Base-by-base conservation (phyloP, 345 rosid genomes). In the Capsella bursapastoris region DNA sequence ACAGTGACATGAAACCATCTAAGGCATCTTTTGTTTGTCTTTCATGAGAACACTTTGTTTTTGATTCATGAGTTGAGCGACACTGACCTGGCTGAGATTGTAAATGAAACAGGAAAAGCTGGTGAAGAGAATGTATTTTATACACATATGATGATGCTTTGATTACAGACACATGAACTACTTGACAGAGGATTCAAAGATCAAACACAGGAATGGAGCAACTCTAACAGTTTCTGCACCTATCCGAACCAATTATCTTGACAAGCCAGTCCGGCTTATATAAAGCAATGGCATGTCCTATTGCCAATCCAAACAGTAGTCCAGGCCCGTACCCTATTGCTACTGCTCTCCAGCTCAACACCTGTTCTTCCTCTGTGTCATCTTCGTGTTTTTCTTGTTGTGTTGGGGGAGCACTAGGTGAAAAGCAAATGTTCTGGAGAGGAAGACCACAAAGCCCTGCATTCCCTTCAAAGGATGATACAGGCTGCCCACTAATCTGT, bases 371-470 rank as follows among this genome's bases (percentile, higher is more conserved):
- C 2, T 64, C 68, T 15, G 16, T 28, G 3, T n/a, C 50, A 47
- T 61, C 65, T 18, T 60, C 35, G 4, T 43, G 50, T 1, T 27
- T 27, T 3, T 16, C 8, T 13, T 5, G 3, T 5, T 47, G 43
- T 47, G 28, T 16, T 2, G 64, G 14, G 16, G 43, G 27, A 6
- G 13, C 25, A 15, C 12, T 57, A 57, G 62, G 8, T 12, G 4
- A 13, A 4, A 9, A 35, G 38, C 67, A 63, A 0, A 7, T 63
- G 29, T 44, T 25, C 3, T 44, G 40, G 16, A 63, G 67, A 44
- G 67, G 67, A 44, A 28, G 52, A 44, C 67, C 67, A 63, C 67
- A 63, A 8, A 64, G 11, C 15, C 56, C 41, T 45, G n/a, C 40
- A 64, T 47, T 64, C 3, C 56, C 56, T 64, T 14, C 67, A 63